Evolutionary conservation across 495 filamentous ascomycete species (phyloP), one percentile per base, ranked within the genome.

Genomic region (Talaromyces wortmannii): DNA sequence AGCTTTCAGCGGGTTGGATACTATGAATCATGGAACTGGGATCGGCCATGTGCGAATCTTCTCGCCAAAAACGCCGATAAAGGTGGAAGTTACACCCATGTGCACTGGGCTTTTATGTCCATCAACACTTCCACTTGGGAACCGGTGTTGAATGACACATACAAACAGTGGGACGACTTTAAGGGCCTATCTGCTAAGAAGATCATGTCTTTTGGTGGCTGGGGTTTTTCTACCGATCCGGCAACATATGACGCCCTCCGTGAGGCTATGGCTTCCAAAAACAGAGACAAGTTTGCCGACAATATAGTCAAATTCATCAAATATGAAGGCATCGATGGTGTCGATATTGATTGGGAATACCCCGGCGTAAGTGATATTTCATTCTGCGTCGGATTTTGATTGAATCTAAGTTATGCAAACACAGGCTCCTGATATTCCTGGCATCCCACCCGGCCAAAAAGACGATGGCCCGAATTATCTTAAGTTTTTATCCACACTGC

Each of bases 201-300:
- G 13, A 69, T 82, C 40, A 8, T 80, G 0, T 74, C 72, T 0
- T 65, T 82, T 52, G 77, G 78, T 7, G 78, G 77, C 3, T 80
- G 77, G 77, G 57, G 52, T 0, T 77, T 74, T 50, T 73, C 67
- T 1, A 77, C 74, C 0, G 60, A 64, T 29, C 52, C 57, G 2
- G 52, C 48, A 8, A 71, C 69, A 3, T 75, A 61, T 45, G 46
- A 58, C 7, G 66, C 76, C 18, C 67, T 78, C 31, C 69, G 77
- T 3, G 53, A 71, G 0, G 74, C 53, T 13, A 64, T 74, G 16
- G 59, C 17, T 3, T 47, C 59, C 7, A 68, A 43, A 0, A 75
- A 79, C 46, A 63, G 70, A 0, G 58, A 63, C 0, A 69, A 47
- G 0, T 66, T 80, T 33, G 61, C 53, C 1, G 58, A 29, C 0